Evolutionary conservation across 2,329 filamentous ascomycete genomes (phyloP).

Genomic region (Acarospora socialis): DNA sequence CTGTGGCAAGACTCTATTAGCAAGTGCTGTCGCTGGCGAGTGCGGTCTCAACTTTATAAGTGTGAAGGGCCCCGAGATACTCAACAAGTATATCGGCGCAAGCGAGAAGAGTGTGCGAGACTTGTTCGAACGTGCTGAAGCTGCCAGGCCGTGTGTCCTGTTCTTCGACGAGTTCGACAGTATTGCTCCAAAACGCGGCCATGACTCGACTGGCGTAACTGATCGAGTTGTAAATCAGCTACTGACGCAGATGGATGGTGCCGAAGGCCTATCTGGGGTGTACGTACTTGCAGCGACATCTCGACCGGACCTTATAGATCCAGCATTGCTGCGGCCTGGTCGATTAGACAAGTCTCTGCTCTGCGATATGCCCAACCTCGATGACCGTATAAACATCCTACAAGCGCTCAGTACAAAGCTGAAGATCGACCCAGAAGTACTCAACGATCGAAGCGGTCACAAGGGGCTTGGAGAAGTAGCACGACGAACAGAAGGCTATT

Average conservation of each 20-base stretch:
- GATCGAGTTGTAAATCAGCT: constrained; percentile 97
- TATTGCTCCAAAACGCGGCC: constrained; percentile 90
- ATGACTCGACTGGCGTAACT: constrained; percentile 96
- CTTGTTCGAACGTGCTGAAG: constrained; percentile 81
- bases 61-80: constrained; percentile 92
- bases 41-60: constrained; percentile 97
- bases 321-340: constrained; percentile 78
- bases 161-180: constrained; percentile 99
- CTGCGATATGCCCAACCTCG: constrained; percentile 69
- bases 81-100: constrained; percentile 98
- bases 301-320: constrained; percentile 87
- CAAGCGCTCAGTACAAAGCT: constrained; percentile 71
- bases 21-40: constrained; percentile 92
- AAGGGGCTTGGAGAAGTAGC: constrained; percentile 57
- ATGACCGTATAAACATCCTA: constrained; percentile 81
- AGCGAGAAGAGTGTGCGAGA: constrained; percentile 94
- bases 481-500: constrained; percentile 70
- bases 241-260: constrained; percentile 96
- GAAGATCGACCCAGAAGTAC: constrained; percentile 53
- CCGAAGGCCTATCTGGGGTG: constrained; percentile 84
- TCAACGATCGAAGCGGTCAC: constrained; percentile 31
- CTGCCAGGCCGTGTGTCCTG: constrained; percentile 81
- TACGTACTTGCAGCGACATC: constrained; percentile 94
- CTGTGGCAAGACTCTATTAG: constrained; percentile 90
- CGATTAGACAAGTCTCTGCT: constrained; percentile 85